These are phyloP conservation scores for Schizosaccharomyces lindneri DNA, from an alignment of 805 yeast genomes.

Conservation along the genomic window DNA sequence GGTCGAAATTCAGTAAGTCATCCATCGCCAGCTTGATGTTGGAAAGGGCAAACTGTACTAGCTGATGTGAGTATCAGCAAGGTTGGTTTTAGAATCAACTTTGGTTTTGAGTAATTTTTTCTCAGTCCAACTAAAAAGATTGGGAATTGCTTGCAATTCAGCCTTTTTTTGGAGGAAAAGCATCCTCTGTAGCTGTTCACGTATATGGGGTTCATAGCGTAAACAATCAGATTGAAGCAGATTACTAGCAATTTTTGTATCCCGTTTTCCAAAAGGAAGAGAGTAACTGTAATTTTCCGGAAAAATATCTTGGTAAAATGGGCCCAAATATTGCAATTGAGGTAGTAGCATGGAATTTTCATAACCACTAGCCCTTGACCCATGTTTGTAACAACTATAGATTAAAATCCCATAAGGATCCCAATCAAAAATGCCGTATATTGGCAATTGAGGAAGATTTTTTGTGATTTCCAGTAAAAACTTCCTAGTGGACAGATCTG, in stretches of 20 bases:
- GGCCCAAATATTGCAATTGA: background rate
- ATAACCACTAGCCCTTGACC: background rate
- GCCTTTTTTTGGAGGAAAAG: background rate
- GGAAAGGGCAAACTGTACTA: background rate
- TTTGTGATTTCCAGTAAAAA: background rate
- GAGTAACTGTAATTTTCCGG: background rate
- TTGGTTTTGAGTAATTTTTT: background rate
- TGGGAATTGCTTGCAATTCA: background rate
- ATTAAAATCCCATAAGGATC: background rate
- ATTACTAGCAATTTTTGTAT: background rate
- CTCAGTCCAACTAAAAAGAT: background rate
- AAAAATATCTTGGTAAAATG: background rate
- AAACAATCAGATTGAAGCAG: background rate
- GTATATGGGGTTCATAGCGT: background rate
- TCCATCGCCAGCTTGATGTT: background rate
- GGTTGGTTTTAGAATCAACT: no score
- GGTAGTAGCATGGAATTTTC: background rate
- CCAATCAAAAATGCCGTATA: background rate
- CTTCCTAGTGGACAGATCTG: background rate
- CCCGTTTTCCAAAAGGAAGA: background rate
- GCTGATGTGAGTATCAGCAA: no score
- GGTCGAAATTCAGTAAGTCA: background rate
- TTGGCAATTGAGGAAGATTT: background rate
- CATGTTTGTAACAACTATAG: background rate
- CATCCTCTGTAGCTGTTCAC: background rate